Percentiles rank a stretch among this genome's conserved stretches.
These are phyloP conservation scores for Kockiozyma suomiensis DNA, from an alignment of 805 yeast genomes.

Conservation along the genomic window DNA sequence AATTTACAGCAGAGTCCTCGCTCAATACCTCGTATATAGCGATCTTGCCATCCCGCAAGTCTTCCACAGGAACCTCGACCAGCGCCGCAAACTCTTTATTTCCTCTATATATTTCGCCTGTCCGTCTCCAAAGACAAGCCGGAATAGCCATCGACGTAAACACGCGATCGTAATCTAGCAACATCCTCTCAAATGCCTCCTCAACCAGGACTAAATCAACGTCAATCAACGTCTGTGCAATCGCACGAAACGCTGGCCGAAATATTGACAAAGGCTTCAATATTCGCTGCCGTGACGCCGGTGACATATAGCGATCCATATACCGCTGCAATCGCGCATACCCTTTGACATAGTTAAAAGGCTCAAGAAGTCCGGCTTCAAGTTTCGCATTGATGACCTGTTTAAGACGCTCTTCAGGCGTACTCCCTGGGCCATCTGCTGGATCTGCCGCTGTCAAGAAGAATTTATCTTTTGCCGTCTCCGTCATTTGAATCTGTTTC, in stretches of 20 bases:
- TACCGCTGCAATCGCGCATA: constrained; percentile 85
- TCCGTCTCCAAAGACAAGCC: constrained; percentile 95
- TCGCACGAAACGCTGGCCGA: constrained; percentile 90
- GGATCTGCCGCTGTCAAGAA: constrained; percentile 97
- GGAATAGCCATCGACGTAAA: constrained; percentile 98
- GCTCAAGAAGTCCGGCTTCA: constrained; percentile 89
- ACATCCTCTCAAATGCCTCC: constrained; percentile 91
- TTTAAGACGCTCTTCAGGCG: constrained; percentile 90
- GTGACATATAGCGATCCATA: constrained; percentile 91
- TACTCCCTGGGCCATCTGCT: constrained; percentile 70
- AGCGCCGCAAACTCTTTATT: constrained; percentile 94
- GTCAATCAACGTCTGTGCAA: constrained; percentile 86
- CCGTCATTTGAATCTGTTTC: constrained; percentile 40
- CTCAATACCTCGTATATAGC: constrained; percentile 94
- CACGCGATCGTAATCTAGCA: constrained; percentile 89
- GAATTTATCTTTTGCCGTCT: constrained; percentile 88
- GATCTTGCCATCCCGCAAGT: constrained; percentile 84
- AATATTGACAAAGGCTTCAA: constrained; percentile 81
- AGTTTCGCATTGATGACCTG: constrained; percentile 93
- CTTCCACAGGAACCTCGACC: constrained; percentile 88
- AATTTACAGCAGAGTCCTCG: constrained; percentile 93
- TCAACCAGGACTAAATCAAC: constrained; percentile 90
- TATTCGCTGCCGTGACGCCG: constrained; percentile 79
- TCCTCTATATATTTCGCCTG: constrained; percentile 94
- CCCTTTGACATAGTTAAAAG: constrained; percentile 92